Base-by-base conservation (phyloP, 371 early-diverging fungal genomes). In the Mortierella sp. region DNA sequence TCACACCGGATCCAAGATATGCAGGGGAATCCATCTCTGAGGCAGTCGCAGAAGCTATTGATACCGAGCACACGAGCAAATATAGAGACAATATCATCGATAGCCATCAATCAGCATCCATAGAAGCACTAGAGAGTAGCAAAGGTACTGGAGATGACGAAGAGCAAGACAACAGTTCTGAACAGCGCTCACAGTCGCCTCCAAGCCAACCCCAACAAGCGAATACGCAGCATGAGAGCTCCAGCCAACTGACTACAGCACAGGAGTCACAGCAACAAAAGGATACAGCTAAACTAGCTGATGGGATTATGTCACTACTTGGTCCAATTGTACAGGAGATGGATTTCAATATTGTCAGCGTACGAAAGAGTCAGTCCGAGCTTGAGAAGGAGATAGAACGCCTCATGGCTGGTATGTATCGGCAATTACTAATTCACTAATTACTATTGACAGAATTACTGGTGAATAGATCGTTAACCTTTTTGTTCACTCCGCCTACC, bases 311-410 rank as follows among this genome's bases (percentile, higher is more conserved):
- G 61, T 77, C 86, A 1, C 40, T 90, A 10, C 64, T 90, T 14
- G 87, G 86, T 5, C 88, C 90, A 37, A 75, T 88, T 18, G 83
- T 89, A 0, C 68, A 84, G 20, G 89, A 88, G 64, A 88, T 89
- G 78, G 89, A 90, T 61, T 85, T 86, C 55, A 85, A 87, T 8
- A 86, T 90, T 28, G 66, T 84, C 28, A 83, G 86, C n/a, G 85
- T 86, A 3, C 86, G 87, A 64, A 83, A 86, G 64, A 88, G 89
- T 40, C 90, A 90, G 66, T 72, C 83, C 30, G 88, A 88, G 8
- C 83, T 90, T 30, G 85, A 87, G 30, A 86, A 88, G 66, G 90
- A 90, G 72, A 88, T 90, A 70, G 90, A 89, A 52, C 86, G 88
- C 11, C 62, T 90, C 22, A 75, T 87, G 63, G 86, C 89, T 68